These are phyloP conservation scores for Fagopyrum tataricum DNA, from an alignment of 148 eudicot species.

Conservation along the genomic window DNA sequence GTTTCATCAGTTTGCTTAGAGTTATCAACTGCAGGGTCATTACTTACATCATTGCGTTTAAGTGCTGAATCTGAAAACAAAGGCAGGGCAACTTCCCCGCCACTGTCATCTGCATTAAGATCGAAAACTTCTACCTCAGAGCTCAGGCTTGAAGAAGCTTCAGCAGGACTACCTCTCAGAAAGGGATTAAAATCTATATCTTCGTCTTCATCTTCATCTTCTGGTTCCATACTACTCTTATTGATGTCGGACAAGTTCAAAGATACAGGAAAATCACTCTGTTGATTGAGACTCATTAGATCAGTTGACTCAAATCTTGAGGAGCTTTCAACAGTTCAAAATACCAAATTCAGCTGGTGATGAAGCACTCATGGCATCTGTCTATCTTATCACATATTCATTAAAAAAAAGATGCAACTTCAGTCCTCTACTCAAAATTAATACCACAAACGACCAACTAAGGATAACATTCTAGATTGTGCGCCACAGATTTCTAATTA, in stretches of 20 bases:
- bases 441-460: constrained; percentile 1
- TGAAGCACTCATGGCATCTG: constrained; percentile 10
- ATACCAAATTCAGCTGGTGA: background rate
- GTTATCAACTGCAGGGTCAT: constrained; percentile 22
- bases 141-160: constrained; percentile 89
- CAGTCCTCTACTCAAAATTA: background rate
- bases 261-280: constrained; percentile 17
- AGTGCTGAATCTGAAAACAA: constrained; percentile 11
- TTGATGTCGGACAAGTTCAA: constrained; percentile 17
- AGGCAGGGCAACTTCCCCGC: constrained; percentile 19
- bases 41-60: constrained; percentile 18
- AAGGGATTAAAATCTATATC: constrained; percentile 93
- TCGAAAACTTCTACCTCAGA: constrained; percentile 79
- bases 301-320: constrained; percentile 20
- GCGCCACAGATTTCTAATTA: background rate
- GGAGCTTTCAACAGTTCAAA: background rate
- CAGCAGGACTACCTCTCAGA: constrained; percentile 45
- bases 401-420: background rate
- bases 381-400: constrained; percentile 5
- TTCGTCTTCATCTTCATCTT: constrained; percentile 70
- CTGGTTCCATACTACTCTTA: constrained; percentile 26
- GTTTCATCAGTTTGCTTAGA: constrained; percentile 11
- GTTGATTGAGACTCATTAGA: constrained; percentile 11
- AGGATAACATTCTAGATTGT: background rate
- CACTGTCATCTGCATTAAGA: constrained; percentile 52